phyloP scores from a whole-genome alignment of 2,329 filamentous ascomycete species.

The Fusarium brevicatenulatum region DNA sequence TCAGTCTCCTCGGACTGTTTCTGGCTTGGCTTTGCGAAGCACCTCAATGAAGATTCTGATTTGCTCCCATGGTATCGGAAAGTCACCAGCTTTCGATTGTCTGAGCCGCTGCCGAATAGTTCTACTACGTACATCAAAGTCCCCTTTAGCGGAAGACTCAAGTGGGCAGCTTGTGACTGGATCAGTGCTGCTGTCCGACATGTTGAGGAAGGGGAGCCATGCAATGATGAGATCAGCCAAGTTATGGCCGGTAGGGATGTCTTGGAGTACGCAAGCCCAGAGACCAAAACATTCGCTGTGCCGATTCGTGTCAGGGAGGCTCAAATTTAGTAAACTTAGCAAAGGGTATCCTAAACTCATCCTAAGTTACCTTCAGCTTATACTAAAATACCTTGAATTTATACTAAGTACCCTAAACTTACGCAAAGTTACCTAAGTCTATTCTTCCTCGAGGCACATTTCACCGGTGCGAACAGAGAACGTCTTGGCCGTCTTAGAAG shows the following conservation, averaged over 20 bases:
- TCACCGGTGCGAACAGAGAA: not conserved
- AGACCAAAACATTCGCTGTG: not conserved
- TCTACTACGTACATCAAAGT: not conserved
- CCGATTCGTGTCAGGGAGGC: not conserved
- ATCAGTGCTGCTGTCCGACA: not conserved
- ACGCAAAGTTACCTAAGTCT: not conserved
- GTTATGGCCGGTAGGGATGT: fast-evolving
- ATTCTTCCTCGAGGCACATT: not conserved
- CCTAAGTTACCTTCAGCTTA: not conserved
- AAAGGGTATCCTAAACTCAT: no score
- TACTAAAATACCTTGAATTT: not conserved
- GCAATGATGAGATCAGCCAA: not conserved
- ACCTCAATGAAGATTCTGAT: no score
- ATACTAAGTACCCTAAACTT: not conserved
- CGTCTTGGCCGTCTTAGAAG: not conserved
- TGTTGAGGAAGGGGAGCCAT: not conserved
- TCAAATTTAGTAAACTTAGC: no score
- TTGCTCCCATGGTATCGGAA: fast-evolving
- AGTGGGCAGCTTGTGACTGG: not conserved
- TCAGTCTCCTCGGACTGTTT: fast-evolving
- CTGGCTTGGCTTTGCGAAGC: not conserved
- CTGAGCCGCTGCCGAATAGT: fast-evolving
- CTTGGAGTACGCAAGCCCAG: fast-evolving
- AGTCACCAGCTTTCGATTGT: fast-evolving
- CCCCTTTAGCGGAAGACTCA: not conserved